A percentile compares a stretch with the other conserved stretches of the same genome.
Evolutionary conservation across 768 basidiomycete genomes (phyloP).

Genomic region (Ephemerocybe angulata): DNA sequence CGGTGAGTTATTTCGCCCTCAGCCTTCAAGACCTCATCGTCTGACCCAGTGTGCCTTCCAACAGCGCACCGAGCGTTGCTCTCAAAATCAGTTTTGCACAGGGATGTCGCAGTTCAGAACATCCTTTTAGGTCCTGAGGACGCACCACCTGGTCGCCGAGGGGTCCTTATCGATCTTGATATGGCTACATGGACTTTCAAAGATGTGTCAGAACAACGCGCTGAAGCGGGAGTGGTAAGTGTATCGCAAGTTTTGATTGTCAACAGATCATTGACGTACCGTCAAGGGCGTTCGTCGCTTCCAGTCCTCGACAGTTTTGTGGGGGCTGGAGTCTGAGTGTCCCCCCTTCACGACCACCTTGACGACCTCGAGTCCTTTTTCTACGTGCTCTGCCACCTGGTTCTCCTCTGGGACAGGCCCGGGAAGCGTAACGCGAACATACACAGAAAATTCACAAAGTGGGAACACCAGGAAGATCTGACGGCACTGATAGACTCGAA

Average conservation of each 20-base stretch:
- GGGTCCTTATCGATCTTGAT: conserved; percentile 14
- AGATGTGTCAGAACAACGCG: background rate
- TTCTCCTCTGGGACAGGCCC: background rate
- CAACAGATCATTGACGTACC: background rate
- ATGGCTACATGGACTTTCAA: background rate
- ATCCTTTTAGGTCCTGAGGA: conserved; percentile 6
- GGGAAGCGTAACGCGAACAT: too few species aligned
- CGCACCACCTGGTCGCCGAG: conserved; percentile 2
- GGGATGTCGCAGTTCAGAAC: conserved; percentile 14
- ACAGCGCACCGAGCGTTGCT: background rate
- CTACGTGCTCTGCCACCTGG: background rate
- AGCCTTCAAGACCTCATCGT: background rate
- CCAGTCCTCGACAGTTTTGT: background rate
- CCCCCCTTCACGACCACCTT: background rate
- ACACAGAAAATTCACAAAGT: too few species aligned
- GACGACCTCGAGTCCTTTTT: conserved; percentile 9
- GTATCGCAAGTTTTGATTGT: too few species aligned
- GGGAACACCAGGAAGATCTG: too few species aligned
- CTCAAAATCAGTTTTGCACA: conserved; percentile 5
- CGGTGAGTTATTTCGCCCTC: background rate
- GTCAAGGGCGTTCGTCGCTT: background rate
- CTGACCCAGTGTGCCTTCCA: background rate
- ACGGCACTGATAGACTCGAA: too few species aligned
- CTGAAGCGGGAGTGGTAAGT: background rate
- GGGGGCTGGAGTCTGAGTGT: background rate